Evolutionary conservation across 2,329 filamentous ascomycete genomes (phyloP).

Genomic region (Fusarium tupiense): DNA sequence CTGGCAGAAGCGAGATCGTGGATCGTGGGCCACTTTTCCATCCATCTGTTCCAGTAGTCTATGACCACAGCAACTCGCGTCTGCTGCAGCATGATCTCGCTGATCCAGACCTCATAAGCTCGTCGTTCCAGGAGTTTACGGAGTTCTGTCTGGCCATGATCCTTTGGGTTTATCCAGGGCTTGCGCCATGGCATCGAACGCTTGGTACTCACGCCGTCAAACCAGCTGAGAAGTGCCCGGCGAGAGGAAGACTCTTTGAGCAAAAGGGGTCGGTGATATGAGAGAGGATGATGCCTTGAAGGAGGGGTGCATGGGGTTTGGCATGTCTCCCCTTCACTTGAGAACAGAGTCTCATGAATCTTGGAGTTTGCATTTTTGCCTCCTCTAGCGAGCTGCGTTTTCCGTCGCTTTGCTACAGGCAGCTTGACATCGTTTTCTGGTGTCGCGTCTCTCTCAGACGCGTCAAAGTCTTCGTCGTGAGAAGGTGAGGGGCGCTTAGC

Average conservation of each 20-base stretch:
- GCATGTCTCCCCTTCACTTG: background rate
- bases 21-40: constrained; percentile 68
- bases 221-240: constrained; percentile 59
- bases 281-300: constrained; percentile 47
- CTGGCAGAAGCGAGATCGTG: constrained; percentile 63
- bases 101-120: constrained; percentile 74
- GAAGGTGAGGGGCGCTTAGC: constrained; percentile 25
- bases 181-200: constrained; percentile 71
- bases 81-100: constrained; percentile 74
- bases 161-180: constrained; percentile 60
- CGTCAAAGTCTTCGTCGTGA: constrained; percentile 34
- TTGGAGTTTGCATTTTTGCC: constrained; percentile 16
- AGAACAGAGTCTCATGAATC: constrained; percentile 33
- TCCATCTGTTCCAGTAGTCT: constrained; percentile 72
- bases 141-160: constrained; percentile 46
- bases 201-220: constrained; percentile 56
- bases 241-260: constrained; percentile 51
- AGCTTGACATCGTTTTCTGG: constrained; percentile 25
- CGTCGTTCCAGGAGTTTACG: constrained; percentile 59
- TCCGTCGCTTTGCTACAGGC: constrained; percentile 36
- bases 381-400: constrained; percentile 26
- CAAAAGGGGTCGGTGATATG: constrained; percentile 62
- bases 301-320: constrained; percentile 29
- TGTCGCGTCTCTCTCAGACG: constrained; percentile 38
- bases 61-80: constrained; percentile 70